Base-by-base conservation (phyloP, 164 flowering plant genomes). In the Magnolia changhungtana region DNA sequence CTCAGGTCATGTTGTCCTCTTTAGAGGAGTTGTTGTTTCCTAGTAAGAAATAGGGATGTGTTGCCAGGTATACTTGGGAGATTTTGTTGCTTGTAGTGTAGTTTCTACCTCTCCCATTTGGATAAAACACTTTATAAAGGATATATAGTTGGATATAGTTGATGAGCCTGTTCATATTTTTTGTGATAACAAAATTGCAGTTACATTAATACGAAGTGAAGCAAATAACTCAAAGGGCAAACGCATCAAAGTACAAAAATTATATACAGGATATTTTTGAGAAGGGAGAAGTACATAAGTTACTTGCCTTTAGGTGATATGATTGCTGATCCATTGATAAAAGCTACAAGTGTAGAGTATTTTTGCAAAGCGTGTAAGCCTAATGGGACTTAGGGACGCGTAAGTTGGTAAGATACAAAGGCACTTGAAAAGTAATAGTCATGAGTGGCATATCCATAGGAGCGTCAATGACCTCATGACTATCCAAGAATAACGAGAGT, bases 11-110 rank as follows among this genome's bases (percentile, higher is more conserved):
- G 49, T 70, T 70, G 3, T 29, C 27, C 27, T 24, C 27, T 24
- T 24, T 24, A 24, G 27, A 24, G 27, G 27, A 24, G 27, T 24
- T 24, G 27, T 24, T 24, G 27, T 1, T 24, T 24, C 27, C 49
- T 24, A 24, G 52, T 45, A 69, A 69, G 72, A 69, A 69, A 69
- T 49, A 69, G 29, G 72, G 72, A 11, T 27, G 49, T 24, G 27
- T 24, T 24, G 27, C 27, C 27, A 24, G 27, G 27, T 24, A 24
- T 24, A 1, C 27, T 24, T 31, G 49, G 72, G 45, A 23, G 37
- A 69, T 5, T 69, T 11, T 69, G 51, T 69, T 24, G 72, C 72
- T 21, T 23, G 37, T 69, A 69, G 61, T 16, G 16, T 16, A 55
- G 16, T 55, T 55, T 10, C 16, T 55, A 16, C 61, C 10, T 55